Percentiles rank a stretch among this genome's conserved stretches.
Conservation (phyloP, 208 protist genomes). For the Lotmaria passim region DNA sequence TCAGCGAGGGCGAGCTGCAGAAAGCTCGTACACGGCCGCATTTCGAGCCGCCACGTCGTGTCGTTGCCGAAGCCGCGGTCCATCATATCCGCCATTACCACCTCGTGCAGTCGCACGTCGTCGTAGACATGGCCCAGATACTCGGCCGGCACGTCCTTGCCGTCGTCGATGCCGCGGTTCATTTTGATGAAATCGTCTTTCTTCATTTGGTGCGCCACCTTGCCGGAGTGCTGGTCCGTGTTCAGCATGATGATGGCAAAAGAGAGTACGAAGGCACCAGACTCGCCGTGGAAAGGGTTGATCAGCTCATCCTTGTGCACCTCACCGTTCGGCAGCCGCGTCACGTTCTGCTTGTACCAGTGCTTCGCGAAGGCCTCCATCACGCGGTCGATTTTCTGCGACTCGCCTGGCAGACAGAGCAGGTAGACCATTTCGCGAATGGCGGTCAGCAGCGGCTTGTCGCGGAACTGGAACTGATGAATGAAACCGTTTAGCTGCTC, state of each 20-base stretch:
- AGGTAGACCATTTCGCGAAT: slow-evolving; percentile 89
- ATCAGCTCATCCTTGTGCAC: slow-evolving; percentile 37
- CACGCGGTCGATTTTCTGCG: slow-evolving; percentile 94
- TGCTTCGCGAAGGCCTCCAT: slow-evolving; percentile 90
- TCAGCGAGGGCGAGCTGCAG: slow-evolving; percentile 20
- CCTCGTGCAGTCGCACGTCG: slow-evolving; percentile 90
- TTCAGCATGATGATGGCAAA: slow-evolving; percentile 99
- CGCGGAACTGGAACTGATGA: slow-evolving; percentile 74
- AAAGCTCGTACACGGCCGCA: slow-evolving; percentile 38
- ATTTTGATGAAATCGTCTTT: slow-evolving; percentile 93
- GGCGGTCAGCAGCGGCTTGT: slow-evolving; percentile 73
- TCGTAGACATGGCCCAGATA: slow-evolving; percentile 94
- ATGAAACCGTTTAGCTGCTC: slow-evolving; percentile 84
- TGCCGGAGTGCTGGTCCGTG: slow-evolving; percentile 97
- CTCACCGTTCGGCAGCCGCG: slow-evolving; percentile 22
- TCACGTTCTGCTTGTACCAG: slow-evolving; percentile 74
- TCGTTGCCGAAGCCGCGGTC: slow-evolving; percentile 79
- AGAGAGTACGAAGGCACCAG: slow-evolving; percentile 94
- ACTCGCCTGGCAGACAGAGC: slow-evolving; percentile 90
- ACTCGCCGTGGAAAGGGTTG: slow-evolving; percentile 86
- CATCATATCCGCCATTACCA: slow-evolving; percentile 93
- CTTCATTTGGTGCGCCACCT: slow-evolving; percentile 95
- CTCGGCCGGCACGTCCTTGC: slow-evolving; percentile 83
- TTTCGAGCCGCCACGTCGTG: slow-evolving; percentile 83
- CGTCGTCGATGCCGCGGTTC: slow-evolving; percentile 97